Evolutionary conservation across 495 filamentous ascomycete genomes (phyloP).

Genomic region (Lichenothelia convexa): DNA sequence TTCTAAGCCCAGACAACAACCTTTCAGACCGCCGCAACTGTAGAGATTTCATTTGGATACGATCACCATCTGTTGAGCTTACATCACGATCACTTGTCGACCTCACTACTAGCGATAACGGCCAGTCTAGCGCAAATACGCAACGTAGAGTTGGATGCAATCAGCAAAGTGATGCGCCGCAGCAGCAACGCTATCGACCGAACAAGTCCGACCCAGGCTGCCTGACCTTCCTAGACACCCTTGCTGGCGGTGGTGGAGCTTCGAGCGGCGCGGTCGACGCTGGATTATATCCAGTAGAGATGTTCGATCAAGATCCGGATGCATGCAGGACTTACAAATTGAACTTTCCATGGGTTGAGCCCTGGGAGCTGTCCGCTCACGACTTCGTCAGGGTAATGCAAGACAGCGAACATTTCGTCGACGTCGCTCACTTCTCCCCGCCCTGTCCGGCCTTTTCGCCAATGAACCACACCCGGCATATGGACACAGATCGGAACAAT

Average conservation of each 20-base stretch:
- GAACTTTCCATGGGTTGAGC: conserved; percentile 36
- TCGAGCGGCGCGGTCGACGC: conserved; percentile 48
- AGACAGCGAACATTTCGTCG: conserved; percentile 27
- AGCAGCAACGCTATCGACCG: background rate
- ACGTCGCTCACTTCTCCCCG: conserved; percentile 64
- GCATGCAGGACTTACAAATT: conserved; percentile 37
- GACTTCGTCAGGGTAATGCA: conserved; percentile 28
- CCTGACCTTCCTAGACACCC: conserved; percentile 49
- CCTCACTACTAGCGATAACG: no score
- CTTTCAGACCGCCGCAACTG: no score
- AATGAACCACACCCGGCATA: conserved; percentile 43
- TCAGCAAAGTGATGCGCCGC: no score
- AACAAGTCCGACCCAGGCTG: background rate
- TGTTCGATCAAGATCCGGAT: conserved; percentile 37
- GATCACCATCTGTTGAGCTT: no score
- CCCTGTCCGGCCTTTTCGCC: conserved; percentile 74
- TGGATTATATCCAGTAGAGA: conserved; percentile 33
- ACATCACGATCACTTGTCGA: no score
- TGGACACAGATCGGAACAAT: conserved; percentile 24
- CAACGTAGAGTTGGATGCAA: no score
- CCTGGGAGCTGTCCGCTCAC: conserved; percentile 28
- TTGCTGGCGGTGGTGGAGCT: conserved; percentile 62
- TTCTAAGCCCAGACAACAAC: no score
- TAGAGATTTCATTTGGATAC: no score
- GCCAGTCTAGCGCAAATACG: no score